Base-by-base conservation (phyloP, 306 rosid genomes). In the Dryas alaskensis region DNA sequence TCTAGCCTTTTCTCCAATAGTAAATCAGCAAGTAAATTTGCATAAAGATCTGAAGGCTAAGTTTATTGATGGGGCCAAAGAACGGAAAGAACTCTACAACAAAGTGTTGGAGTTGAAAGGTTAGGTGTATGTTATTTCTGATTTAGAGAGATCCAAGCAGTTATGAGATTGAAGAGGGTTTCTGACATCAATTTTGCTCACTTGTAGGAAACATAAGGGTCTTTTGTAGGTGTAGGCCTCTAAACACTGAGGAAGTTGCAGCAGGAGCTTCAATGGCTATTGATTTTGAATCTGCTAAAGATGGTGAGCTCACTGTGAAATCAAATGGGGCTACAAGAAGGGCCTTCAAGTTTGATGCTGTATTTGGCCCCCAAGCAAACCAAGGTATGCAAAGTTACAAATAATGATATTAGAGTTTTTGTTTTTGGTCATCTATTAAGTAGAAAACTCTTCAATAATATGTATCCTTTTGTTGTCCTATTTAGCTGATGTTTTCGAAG, bases 181-280 rank as follows among this genome's bases (percentile, higher is more conserved):
- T 48, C 79, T 84, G 88, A 81, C 48, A 40, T 61, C 65, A 69
- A 47, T 45, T 76, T 62, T 77, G 65, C 73, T 72, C 51, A 51
- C 42, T 60, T 70, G 79, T 81, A 92, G 98, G 98, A 84, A 94
- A 94, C 87, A 94, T 94, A 73, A 83, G 98, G 82, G 98, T 91
- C 83, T 94, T 88, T 73, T 94, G 98, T 80, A 83, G 98, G 76
- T 94, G 97, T 81, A 91, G 97, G 84, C 98, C 98, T 60, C 87
- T 88, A 39, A 89, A 94, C 75, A 72, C 79, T 0, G 88, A 89
- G 57, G 98, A 94, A 85, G 72, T 79, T 48, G 68, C 90, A 59
- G 81, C 84, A 63, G 97, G 96, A 80, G 85, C 96, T 69, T 40
- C 90, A 63, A 59, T 83, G 92, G 89, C 90, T 60, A 74, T 92